A percentile compares a stretch with the other conserved stretches of the same genome.
phyloP scores from a whole-genome alignment of 768 basidiomycete genomes.

The Podaxis rugospora region DNA sequence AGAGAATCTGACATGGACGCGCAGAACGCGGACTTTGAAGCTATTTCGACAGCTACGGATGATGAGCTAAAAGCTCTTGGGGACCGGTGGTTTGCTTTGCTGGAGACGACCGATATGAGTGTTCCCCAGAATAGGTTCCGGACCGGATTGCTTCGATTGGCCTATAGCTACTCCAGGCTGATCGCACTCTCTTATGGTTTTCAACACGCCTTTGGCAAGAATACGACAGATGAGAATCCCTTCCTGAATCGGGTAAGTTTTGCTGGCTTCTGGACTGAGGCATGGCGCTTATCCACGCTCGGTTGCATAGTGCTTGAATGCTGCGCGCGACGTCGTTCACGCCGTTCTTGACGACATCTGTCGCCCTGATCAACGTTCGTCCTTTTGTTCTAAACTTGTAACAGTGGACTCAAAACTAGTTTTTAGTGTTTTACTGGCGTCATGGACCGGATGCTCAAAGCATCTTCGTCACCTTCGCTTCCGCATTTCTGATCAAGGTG shows the following conservation, averaged over 20 bases:
- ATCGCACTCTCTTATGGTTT: conserved; percentile 71
- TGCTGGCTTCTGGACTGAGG: neutral
- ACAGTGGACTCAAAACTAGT: neutral
- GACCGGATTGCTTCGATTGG: conserved; percentile 54
- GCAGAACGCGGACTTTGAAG: conserved; percentile 62
- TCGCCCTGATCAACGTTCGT: conserved; percentile 50
- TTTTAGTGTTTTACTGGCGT: conserved; percentile 42
- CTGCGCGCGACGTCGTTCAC: conserved; percentile 62
- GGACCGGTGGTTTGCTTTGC: conserved; percentile 50
- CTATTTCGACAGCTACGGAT: conserved; percentile 61
- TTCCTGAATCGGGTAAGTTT: conserved; percentile 59
- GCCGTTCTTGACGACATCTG: conserved; percentile 58
- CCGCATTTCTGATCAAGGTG: conserved; percentile 80
- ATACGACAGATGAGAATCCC: conserved; percentile 54
- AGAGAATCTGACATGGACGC: neutral
- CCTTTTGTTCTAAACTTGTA: neutral
- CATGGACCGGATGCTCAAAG: conserved; percentile 80
- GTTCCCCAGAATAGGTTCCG: conserved; percentile 57
- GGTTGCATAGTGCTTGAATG: conserved; percentile 50
- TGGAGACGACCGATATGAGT: conserved; percentile 48
- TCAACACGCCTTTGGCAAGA: conserved; percentile 69
- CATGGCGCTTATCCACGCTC: neutral
- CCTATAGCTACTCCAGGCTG: conserved; percentile 66
- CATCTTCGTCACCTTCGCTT: conserved; percentile 77
- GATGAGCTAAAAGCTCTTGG: conserved; percentile 58